phyloP scores from a whole-genome alignment of 2,329 filamentous ascomycete genomes.

The Nemania abortiva region DNA sequence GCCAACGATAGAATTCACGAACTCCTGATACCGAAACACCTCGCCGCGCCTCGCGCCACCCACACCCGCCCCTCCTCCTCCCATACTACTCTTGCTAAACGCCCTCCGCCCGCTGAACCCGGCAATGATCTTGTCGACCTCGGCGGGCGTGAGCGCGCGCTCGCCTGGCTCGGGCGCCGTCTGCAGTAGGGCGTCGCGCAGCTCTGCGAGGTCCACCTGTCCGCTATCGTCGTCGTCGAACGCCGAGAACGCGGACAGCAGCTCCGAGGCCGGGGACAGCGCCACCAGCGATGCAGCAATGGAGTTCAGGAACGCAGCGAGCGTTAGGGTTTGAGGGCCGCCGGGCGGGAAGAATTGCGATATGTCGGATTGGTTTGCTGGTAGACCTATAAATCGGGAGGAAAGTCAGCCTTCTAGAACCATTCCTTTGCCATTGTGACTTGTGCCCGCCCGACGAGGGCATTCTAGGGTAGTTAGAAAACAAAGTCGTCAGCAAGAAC shows the following conservation, averaged over 20 bases:
- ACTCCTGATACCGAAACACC: constrained; percentile 94
- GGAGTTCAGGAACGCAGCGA: constrained; percentile 87
- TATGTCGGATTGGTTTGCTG: constrained; percentile 77
- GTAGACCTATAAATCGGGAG: constrained; percentile 69
- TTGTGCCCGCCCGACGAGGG: too few species aligned
- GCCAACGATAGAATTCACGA: constrained; percentile 78
- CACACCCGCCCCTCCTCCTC: constrained; percentile 63
- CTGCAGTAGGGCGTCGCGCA: constrained; percentile 84
- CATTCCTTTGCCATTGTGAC: too few species aligned
- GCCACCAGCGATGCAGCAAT: constrained; percentile 79
- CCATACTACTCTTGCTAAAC: constrained; percentile 73
- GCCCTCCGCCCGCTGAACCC: constrained; percentile 87
- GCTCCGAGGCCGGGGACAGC: constrained; percentile 81
- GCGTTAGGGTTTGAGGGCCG: constrained; percentile 77
- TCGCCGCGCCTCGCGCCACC: constrained; percentile 75
- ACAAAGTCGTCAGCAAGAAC: constrained; percentile 35
- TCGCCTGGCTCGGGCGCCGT: constrained; percentile 82
- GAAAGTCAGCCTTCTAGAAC: too few species aligned
- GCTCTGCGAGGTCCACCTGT: constrained; percentile 84
- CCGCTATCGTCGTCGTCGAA: constrained; percentile 97
- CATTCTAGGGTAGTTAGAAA: neutral
- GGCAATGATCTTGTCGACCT: constrained; percentile 88
- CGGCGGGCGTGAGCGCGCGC: constrained; percentile 72
- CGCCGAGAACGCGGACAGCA: constrained; percentile 90
- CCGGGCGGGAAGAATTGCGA: constrained; percentile 84